Evolutionary conservation across 2,329 filamentous ascomycete genomes (phyloP), one percentile per base, ranked within the genome.

Genomic region (Myriangium duriaei): DNA sequence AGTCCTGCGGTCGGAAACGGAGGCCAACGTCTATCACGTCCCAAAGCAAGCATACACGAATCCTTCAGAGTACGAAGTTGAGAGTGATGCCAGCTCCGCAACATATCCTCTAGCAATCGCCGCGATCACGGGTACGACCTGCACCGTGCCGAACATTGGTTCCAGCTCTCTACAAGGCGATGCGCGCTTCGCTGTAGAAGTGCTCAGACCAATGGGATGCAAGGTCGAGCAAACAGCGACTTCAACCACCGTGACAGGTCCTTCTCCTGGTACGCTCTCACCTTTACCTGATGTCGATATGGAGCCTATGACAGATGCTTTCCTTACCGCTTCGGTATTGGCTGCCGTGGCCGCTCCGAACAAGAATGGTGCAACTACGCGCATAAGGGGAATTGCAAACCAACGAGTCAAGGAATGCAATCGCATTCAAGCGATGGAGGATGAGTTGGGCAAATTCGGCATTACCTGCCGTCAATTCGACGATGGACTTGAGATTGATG

Each of bases 251-350:
- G 91, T 98, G 6, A 93, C 81, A 6, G 91, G 91, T 1, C 91
- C 91, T n/a, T 61, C 72, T 2, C 60, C 69, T 39, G 88, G 91
- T 9, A 62, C 71, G 11, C 64, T 98, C 28, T 77, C 77, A 49
- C 79, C 83, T 1, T 65, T 98, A 10, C 64, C 76, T 12, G 80
- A 88, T 42, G 77, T 98, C 17, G 87, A 98, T 53, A 98, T 98
- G 91, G 91, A 96, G 58, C 82, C 88, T 1, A 98, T 98, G 91
- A 98, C 91, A 0, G 91, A 98, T 60, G 91, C 91, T 34, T 98
- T 98, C 68, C 69, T 98, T 37, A 95, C 87, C 4, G 91, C 91
- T 12, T 92, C 86, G 2, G 86, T 94, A 4, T 71, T 98, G 32
- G 91, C 86, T 16, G 91, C 91, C 24, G 84, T 94, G 30, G 86